phyloP scores from a whole-genome alignment of 192 early-diverging fungal species.

The Mortierella alpina region DNA sequence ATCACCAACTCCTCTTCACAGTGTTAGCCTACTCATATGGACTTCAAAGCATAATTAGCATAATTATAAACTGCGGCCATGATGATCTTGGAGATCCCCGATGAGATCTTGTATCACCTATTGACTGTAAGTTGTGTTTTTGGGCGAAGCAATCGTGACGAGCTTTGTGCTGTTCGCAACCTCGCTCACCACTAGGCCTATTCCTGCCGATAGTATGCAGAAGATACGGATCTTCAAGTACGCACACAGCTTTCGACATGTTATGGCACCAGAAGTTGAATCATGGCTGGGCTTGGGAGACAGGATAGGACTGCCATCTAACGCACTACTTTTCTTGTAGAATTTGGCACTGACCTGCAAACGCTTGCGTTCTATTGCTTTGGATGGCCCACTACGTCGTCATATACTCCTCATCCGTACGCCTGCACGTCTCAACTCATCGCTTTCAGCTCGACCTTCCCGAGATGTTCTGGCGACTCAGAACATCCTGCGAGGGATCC shows the following conservation, averaged over 20 bases:
- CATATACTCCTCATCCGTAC: conserved; percentile 47
- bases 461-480: conserved; percentile 24
- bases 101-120: conserved; percentile 34
- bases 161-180: neutral
- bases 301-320: too few species aligned
- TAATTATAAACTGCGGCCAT: neutral
- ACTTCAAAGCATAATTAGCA: neutral
- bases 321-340: neutral
- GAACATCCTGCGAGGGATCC: conserved; percentile 36
- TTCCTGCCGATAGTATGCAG: conserved; percentile 19
- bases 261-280: too few species aligned
- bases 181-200: neutral
- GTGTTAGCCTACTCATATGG: neutral
- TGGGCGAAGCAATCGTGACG: conserved; percentile 2
- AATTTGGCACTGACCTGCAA: conserved; percentile 23
- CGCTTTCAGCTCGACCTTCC: conserved; percentile 23
- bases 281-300: too few species aligned
- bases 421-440: conserved; percentile 32
- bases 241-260: neutral
- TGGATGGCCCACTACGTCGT: conserved; percentile 37
- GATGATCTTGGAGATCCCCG: conserved; percentile 24
- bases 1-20: too few species aligned
- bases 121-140: conserved; percentile 21
- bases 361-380: conserved; percentile 12
- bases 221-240: conserved; percentile 44